Evolutionary conservation across 352 stramenopile species (phyloP).

Genomic region (Blastocystis sp.): DNA sequence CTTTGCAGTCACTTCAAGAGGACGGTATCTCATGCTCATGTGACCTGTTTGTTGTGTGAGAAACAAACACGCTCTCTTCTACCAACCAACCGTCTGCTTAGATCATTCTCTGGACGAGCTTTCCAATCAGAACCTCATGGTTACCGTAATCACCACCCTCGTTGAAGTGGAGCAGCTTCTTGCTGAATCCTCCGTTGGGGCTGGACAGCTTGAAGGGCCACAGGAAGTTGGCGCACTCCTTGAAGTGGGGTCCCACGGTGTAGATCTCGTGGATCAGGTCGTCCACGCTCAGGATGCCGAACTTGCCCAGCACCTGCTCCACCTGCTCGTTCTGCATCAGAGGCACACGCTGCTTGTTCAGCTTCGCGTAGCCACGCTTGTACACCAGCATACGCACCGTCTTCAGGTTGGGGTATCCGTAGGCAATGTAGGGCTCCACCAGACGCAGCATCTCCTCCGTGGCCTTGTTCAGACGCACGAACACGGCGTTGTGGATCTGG

Average conservation of each 20-base stretch:
- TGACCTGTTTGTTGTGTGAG: no score
- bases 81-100: no score
- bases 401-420: constrained; percentile 87
- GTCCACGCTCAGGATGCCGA: constrained; percentile 92
- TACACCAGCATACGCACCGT: constrained; percentile 90
- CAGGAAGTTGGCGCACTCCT: constrained; percentile 95
- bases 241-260: constrained; percentile 95
- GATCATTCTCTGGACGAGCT: constrained; percentile 79
- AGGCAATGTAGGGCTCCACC: constrained; percentile 63
- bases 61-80: no score
- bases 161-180: constrained; percentile 83
- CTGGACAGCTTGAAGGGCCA: constrained; percentile 97
- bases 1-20: no score
- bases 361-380: constrained; percentile 95
- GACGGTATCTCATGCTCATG: no score
- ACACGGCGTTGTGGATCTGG: constrained; percentile 90
- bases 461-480: constrained; percentile 94
- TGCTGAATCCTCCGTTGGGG: constrained; percentile 81
- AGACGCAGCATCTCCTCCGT: constrained; percentile 89
- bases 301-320: constrained; percentile 81
- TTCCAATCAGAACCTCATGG: constrained; percentile 74
- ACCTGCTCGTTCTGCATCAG: constrained; percentile 91
- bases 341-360: constrained; percentile 88
- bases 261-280: constrained; percentile 98
- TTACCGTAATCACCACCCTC: constrained; percentile 81